Base-by-base conservation (phyloP, 1,284 basidiomycete genomes). In the Melampsora larici-populina region DNA sequence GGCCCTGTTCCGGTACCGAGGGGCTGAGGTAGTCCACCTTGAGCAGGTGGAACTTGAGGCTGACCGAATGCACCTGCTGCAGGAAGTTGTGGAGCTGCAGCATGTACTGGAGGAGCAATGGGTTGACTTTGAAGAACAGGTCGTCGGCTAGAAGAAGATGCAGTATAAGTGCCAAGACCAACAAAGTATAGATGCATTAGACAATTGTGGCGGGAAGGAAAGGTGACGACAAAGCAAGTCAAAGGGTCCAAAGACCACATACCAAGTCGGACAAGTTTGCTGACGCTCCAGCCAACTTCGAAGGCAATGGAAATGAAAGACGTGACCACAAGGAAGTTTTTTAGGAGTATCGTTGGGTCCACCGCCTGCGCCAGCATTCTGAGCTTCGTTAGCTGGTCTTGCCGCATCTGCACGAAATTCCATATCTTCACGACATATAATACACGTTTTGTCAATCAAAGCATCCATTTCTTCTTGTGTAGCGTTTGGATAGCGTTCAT, bases 391-490 rank as follows among this genome's bases (percentile, higher is more conserved):
- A 21, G 7, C 33, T 17, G 66, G 43, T 2, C 63, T 55, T 21
- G 29, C 65, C 36, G 26, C 78, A 83, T 26, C 85, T 84, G 68
- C 85, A 85, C 24, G 87, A 83, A 49, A 88, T 64, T 81, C 84
- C 93, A 99, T 95, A 83, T 99, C 96, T 85, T 99, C 96, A n/a
- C 97, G 88, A 83, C 97, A 98, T 81, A 99, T 98, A 82, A 99
- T 98, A 83, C 97, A 99, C 2, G 94, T 98, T 78, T 88, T 89
- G 85, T 99, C 97, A 69, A 88, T 90, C 87, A 91, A 89, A 11
- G 87, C 86, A 36, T 87, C 85, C 84, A 99, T 86, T 84, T 99
- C 96, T 78, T 90, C 91, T 78, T 89, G 87, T 0, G 92, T 92
- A n/a, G 94, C 95, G 82, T 96, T 90, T 6, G 96, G 94, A 84